These are phyloP conservation scores for Leishmania amazonensis DNA, from an alignment of 208 protist species.

Conservation along the genomic window DNA sequence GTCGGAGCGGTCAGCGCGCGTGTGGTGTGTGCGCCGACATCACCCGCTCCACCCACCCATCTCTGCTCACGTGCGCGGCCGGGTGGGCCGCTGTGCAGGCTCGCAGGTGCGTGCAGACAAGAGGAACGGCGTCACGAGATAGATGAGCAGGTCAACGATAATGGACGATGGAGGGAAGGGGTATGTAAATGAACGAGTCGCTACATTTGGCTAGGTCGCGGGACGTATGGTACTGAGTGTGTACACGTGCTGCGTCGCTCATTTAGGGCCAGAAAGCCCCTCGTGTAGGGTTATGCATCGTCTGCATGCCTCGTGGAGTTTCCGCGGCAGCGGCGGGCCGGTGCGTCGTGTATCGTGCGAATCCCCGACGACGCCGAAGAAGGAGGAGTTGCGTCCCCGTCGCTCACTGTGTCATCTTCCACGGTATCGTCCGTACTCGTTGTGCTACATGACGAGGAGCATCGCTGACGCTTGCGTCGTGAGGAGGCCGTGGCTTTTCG, in stretches of 20 bases:
- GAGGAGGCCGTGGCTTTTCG: not conserved
- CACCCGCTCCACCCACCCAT: not conserved
- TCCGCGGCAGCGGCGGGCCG: no score
- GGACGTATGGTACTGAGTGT: not conserved
- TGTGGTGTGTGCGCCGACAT: not conserved
- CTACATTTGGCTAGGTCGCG: not conserved
- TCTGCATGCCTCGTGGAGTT: not conserved
- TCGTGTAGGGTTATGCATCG: not conserved
- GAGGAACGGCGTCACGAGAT: no score
- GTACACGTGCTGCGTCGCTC: not conserved
- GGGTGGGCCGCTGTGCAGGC: not conserved
- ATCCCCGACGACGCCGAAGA: not conserved
- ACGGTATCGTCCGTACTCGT: not conserved
- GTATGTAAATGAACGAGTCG: not conserved
- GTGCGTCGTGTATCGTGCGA: not conserved
- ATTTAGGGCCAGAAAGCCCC: not conserved
- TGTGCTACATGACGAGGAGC: not conserved
- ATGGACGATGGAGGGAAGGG: no score
- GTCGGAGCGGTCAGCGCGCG: not conserved
- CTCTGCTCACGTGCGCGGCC: not conserved
- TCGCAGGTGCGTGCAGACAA: not conserved
- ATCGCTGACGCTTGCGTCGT: conserved; percentile 15
- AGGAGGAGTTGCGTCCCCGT: not conserved
- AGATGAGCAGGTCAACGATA: not conserved
- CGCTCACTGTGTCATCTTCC: not conserved